Evolutionary conservation across 805 yeast genomes (phyloP).

Genomic region (Barnettozyma wickerhamii): DNA sequence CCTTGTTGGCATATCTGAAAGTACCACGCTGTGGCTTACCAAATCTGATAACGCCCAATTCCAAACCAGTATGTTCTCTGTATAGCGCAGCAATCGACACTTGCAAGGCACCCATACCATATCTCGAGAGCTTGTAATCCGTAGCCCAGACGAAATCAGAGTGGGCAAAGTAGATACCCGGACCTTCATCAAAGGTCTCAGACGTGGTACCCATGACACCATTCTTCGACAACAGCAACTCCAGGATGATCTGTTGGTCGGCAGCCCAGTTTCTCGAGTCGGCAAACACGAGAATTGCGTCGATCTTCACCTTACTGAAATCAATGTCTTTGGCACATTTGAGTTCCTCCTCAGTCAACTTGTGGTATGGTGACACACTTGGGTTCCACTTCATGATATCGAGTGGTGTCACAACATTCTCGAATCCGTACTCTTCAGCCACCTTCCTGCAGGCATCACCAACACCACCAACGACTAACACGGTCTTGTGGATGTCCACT

Average conservation of each 20-base stretch:
- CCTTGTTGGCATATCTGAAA: slow-evolving; percentile 76
- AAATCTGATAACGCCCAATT: slow-evolving; percentile 73
- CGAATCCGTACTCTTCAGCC: slow-evolving; percentile 80
- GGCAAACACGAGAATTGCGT: slow-evolving; percentile 85
- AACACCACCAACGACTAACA: slow-evolving; percentile 84
- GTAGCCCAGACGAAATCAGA: slow-evolving; percentile 94
- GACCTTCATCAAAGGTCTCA: slow-evolving; percentile 69
- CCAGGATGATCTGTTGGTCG: slow-evolving; percentile 86
- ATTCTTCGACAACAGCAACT: slow-evolving; percentile 65
- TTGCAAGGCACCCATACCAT: slow-evolving; percentile 94
- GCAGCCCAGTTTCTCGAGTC: slow-evolving; percentile 93
- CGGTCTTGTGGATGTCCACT: slow-evolving; percentile 62
- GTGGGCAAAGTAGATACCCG: slow-evolving; percentile 82
- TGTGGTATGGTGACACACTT: slow-evolving; percentile 79
- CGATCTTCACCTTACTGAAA: slow-evolving; percentile 62
- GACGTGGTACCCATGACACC: slow-evolving; percentile 86
- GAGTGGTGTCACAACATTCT: slow-evolving; percentile 74
- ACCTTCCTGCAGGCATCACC: slow-evolving; percentile 81
- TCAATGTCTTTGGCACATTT: slow-evolving; percentile 51
- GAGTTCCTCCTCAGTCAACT: slow-evolving; percentile 66
- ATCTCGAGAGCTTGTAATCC: slow-evolving; percentile 72
- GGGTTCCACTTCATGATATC: slow-evolving; percentile 88
- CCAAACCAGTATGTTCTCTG: slow-evolving; percentile 80
- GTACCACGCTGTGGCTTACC: slow-evolving; percentile 92
- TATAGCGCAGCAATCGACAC: slow-evolving; percentile 82